Evolutionary conservation across 352 stramenopile species (phyloP).

Genomic region (Peronosclerospora sorghi): DNA sequence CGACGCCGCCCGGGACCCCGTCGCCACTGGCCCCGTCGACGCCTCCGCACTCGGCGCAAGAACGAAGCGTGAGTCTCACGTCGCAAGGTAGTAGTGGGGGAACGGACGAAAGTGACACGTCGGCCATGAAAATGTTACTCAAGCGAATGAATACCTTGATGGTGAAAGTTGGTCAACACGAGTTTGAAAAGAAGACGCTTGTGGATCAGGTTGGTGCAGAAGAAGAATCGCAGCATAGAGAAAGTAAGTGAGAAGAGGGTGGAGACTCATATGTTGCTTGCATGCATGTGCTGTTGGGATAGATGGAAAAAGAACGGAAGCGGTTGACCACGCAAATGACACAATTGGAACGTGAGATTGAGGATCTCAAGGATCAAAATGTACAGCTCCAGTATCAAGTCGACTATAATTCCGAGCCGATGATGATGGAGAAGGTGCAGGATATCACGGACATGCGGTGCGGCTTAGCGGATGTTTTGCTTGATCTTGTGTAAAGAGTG

Average conservation of each 20-base stretch:
- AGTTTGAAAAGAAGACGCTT: constrained; percentile 82
- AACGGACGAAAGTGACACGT: constrained; percentile 24
- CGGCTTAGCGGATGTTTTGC: neutral
- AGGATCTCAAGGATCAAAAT: constrained; percentile 72
- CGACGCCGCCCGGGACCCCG: neutral
- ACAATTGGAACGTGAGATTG: constrained; percentile 42
- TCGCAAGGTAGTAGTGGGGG: constrained; percentile 12
- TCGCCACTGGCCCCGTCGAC: neutral
- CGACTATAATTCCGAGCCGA: constrained; percentile 71
- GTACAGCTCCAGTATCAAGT: constrained; percentile 78
- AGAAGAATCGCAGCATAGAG: neutral
- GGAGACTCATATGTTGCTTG: too few species aligned
- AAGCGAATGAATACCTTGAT: constrained; percentile 76
- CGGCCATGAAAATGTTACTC: constrained; percentile 64
- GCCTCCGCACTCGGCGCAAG: neutral
- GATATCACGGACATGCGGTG: constrained; percentile 70
- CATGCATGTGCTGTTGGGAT: neutral
- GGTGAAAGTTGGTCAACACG: constrained; percentile 74
- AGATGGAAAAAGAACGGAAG: constrained; percentile 77
- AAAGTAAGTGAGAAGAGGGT: neutral
- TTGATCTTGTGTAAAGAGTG: neutral
- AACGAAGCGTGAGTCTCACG: neutral
- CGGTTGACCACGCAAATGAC: constrained; percentile 27
- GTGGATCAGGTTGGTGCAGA: constrained; percentile 36
- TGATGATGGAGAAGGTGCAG: constrained; percentile 72